Conservation (phyloP, 164 flowering plant species). For the Stephania japonica region DNA sequence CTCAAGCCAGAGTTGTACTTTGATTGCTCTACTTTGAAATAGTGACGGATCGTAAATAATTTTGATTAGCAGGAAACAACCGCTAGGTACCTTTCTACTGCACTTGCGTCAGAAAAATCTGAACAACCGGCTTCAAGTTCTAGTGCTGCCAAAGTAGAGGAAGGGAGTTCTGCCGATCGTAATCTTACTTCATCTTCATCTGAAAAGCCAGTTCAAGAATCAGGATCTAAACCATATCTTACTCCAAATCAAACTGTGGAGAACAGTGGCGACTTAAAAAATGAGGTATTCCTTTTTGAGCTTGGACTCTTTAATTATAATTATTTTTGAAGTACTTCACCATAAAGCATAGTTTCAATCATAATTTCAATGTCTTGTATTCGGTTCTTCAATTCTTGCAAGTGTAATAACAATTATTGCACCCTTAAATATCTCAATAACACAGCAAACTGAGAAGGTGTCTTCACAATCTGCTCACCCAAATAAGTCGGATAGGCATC, state of each 20-base stretch:
- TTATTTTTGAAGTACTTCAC: too few relatives aligned
- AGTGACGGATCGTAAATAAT: neutral
- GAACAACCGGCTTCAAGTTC: slow-evolving; percentile 30
- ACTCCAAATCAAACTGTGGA: slow-evolving; percentile 21
- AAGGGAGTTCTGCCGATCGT: slow-evolving; percentile 34
- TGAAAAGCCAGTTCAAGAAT: slow-evolving; percentile 16
- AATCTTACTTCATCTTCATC: slow-evolving; percentile 21
- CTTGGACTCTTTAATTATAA: neutral
- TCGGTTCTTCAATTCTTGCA: too few relatives aligned
- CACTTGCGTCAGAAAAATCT: slow-evolving; percentile 52
- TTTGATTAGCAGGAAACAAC: slow-evolving; percentile 56
- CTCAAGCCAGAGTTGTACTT: neutral
- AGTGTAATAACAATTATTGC: too few relatives aligned
- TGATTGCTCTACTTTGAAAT: neutral
- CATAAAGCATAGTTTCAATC: too few relatives aligned
- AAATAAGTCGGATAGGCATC: slow-evolving; percentile 11
- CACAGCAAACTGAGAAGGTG: slow-evolving; percentile 8
- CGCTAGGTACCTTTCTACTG: slow-evolving; percentile 54
- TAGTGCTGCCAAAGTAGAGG: slow-evolving; percentile 17
- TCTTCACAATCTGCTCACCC: slow-evolving; percentile 16
- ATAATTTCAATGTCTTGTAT: too few relatives aligned
- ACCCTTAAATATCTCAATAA: neutral
- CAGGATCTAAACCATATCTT: slow-evolving; percentile 15
- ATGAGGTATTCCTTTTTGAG: slow-evolving; percentile 19
- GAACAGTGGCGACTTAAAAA: slow-evolving; percentile 12